Percentiles rank a stretch among this genome's conserved stretches.
phyloP scores from a whole-genome alignment of 164 flowering plant species.

The Akebia trifoliata region DNA sequence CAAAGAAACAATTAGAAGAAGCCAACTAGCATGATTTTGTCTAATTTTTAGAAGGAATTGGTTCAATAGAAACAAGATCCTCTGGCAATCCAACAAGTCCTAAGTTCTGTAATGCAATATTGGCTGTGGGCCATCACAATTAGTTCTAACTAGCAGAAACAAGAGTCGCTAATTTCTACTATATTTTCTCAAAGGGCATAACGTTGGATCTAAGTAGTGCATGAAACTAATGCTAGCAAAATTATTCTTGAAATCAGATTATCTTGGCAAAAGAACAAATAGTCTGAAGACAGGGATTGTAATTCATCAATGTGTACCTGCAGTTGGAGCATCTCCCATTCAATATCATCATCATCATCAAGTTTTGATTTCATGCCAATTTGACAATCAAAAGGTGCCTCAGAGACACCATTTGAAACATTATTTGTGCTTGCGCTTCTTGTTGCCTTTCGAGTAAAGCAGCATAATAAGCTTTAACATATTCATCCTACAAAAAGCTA shows the following conservation, averaged over 20 bases:
- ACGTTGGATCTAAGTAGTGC: neutral
- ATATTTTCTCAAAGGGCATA: no score
- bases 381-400: constrained; percentile 41
- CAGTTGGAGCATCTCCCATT: constrained; percentile 79
- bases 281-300: neutral
- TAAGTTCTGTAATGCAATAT: no score
- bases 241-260: neutral
- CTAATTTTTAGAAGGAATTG: no score
- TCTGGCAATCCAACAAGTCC: no score
- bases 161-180: no score
- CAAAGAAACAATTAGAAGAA: no score
- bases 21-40: no score
- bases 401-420: constrained; percentile 21
- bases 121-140: no score
- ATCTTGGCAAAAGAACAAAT: neutral
- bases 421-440: constrained; percentile 27
- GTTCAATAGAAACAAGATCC: no score
- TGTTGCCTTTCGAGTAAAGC: constrained; percentile 59
- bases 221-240: neutral
- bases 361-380: constrained; percentile 84
- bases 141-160: no score
- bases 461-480: constrained; percentile 83
- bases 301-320: constrained; percentile 36
- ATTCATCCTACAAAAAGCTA: constrained; percentile 58
- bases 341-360: constrained; percentile 63